phyloP scores from a whole-genome alignment of 2,329 filamentous ascomycete species.

The Anisogramma anomala region DNA sequence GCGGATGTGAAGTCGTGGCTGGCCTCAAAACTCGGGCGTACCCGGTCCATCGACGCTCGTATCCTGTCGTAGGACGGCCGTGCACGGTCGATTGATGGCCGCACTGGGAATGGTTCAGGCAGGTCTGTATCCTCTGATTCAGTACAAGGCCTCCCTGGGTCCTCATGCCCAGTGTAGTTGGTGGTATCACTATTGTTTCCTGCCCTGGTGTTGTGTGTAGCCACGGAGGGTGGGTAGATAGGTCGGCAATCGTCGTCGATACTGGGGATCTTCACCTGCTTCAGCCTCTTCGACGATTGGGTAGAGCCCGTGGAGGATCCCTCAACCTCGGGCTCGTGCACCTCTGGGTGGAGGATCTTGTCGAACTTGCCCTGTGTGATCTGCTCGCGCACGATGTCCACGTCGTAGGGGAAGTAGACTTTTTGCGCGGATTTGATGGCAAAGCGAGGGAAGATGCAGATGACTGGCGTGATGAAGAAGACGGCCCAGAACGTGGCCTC shows the following conservation, averaged over 20 bases:
- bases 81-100: constrained; percentile 54
- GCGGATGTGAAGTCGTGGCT: constrained; percentile 88
- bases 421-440: constrained; percentile 81
- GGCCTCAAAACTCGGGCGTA: constrained; percentile 72
- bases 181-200: constrained; percentile 92
- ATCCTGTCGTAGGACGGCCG: constrained; percentile 83
- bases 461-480: constrained; percentile 63
- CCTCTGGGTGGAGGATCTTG: constrained; percentile 40
- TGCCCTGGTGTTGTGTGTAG: constrained; percentile 70
- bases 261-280: constrained; percentile 48
- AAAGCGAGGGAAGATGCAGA: constrained; percentile 82
- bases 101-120: constrained; percentile 21
- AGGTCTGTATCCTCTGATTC: constrained; percentile 13
- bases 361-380: constrained; percentile 72
- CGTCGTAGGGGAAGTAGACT: constrained; percentile 82
- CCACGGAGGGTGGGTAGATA: constrained; percentile 86
- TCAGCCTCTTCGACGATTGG: constrained; percentile 45
- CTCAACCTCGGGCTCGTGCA: constrained; percentile 27
- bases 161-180: constrained; percentile 63
- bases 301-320: constrained; percentile 45
- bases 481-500: constrained; percentile 80
- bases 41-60: constrained; percentile 74
- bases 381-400: constrained; percentile 94
- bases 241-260: constrained; percentile 81
- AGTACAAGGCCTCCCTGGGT: constrained; percentile 32